A percentile compares a stretch with the other conserved stretches of the same genome.
phyloP scores from a whole-genome alignment of 768 basidiomycete species.

The Rhizopogon vinicolor region DNA sequence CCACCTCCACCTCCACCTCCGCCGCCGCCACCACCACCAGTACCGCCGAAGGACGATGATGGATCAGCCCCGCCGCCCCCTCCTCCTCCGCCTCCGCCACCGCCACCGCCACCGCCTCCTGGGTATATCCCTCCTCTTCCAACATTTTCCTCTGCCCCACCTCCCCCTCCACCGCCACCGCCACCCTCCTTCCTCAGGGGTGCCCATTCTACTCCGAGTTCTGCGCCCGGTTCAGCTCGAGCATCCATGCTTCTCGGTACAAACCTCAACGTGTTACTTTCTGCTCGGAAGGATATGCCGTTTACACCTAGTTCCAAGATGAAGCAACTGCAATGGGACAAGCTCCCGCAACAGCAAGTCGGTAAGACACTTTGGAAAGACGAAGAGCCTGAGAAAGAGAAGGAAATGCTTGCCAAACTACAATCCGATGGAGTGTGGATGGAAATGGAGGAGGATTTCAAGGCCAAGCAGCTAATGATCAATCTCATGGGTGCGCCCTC shows the following conservation, averaged over 20 bases:
- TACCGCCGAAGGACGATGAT: conserved; percentile 11
- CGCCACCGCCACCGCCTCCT: conserved; percentile 33
- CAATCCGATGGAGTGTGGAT: conserved; percentile 85
- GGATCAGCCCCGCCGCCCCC: conserved; percentile 22
- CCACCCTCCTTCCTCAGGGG: conserved; percentile 26
- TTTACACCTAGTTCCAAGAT: conserved; percentile 86
- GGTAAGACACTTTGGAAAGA: conserved; percentile 82
- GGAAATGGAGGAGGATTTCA: conserved; percentile 98
- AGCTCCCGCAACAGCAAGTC: conserved; percentile 86
- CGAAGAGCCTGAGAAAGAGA: conserved; percentile 60
- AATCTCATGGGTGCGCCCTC: conserved; percentile 71
- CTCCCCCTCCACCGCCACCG: conserved; percentile 34
- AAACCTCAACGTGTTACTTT: conserved; percentile 51
- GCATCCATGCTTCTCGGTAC: conserved; percentile 56
- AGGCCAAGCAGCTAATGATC: conserved; percentile 90
- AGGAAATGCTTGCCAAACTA: conserved; percentile 78
- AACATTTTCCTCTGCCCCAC: conserved; percentile 18
- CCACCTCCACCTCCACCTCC: conserved; percentile 23
- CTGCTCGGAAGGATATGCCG: conserved; percentile 78
- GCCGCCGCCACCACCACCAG: conserved; percentile 22
- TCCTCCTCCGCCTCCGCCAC: conserved; percentile 30
- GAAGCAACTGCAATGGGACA: conserved; percentile 99
- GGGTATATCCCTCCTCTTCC: conserved; percentile 19
- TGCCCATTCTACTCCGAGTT: conserved; percentile 28
- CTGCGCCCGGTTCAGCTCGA: conserved; percentile 46